phyloP scores from a whole-genome alignment of 768 basidiomycete species.

The Hygrocybe punicea region DNA sequence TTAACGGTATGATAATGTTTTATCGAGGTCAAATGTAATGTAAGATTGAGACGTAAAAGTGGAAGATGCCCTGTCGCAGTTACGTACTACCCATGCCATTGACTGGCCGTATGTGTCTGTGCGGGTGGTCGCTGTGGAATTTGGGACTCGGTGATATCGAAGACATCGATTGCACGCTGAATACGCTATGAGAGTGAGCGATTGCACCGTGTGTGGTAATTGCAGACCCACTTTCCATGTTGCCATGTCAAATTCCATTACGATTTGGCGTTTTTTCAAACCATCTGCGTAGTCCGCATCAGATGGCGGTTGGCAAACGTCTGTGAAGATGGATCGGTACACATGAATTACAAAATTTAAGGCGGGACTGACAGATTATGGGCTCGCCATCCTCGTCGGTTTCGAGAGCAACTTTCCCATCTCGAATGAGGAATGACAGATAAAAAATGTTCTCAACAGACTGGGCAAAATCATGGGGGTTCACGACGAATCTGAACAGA shows the following conservation, averaged over 20 bases:
- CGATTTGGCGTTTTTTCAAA: constrained; percentile 75
- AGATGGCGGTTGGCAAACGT: constrained; percentile 59
- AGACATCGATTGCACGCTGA: constrained; percentile 84
- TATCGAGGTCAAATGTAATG: too few relatives aligned
- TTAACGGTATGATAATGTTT: too few relatives aligned
- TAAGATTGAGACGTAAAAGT: neutral
- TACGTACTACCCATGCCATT: constrained; percentile 54
- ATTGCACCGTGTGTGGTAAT: neutral
- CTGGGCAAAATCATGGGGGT: constrained; percentile 88
- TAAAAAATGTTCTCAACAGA: constrained; percentile 97
- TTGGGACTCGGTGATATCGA: constrained; percentile 68
- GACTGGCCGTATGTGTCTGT: constrained; percentile 52
- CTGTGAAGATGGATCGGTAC: constrained; percentile 36
- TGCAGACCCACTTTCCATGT: constrained; percentile 72
- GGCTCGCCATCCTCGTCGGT: constrained; percentile 66
- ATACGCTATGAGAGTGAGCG: neutral
- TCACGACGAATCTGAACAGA: constrained; percentile 82
- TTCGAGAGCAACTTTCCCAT: constrained; percentile 76
- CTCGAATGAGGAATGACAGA: constrained; percentile 86
- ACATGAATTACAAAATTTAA: neutral
- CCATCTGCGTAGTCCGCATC: constrained; percentile 62
- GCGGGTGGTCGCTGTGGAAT: constrained; percentile 74
- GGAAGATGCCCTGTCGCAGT: neutral
- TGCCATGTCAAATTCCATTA: constrained; percentile 87
- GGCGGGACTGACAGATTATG: constrained; percentile 57